Conservation (phyloP, 495 filamentous ascomycete species). For the Clohesyomyces aquaticus region DNA sequence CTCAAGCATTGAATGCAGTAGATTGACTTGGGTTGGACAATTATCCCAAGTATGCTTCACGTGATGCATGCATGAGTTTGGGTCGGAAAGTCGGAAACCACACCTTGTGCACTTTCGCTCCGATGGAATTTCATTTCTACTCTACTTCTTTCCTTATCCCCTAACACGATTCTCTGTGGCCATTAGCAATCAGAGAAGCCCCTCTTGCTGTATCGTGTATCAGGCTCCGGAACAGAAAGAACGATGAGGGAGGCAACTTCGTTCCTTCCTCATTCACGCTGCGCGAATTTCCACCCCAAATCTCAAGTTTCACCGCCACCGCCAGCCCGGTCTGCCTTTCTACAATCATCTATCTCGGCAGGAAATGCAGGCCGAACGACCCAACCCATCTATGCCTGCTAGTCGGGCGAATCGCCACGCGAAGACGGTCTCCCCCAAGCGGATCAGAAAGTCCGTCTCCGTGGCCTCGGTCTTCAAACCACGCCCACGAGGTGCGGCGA, state of each 20-base stretch:
- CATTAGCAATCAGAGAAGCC: no score
- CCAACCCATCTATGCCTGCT: not conserved
- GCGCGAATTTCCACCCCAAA: not conserved
- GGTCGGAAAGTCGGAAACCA: no score
- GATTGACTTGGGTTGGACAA: not conserved
- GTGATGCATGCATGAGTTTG: not conserved
- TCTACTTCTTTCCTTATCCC: not conserved
- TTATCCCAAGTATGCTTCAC: no score
- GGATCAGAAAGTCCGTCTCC: constrained; percentile 1
- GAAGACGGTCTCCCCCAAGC: not conserved
- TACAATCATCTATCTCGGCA: not conserved
- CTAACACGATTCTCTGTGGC: no score
- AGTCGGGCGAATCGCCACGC: not conserved
- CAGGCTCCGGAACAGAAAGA: no score
- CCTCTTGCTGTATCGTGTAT: no score
- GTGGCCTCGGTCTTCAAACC: constrained; percentile 14
- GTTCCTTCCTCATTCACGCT: constrained; percentile 13
- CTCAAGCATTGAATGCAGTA: not conserved
- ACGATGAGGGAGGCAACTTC: constrained; percentile 8
- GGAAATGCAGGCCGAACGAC: constrained; percentile 5
- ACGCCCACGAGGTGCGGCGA: not conserved
- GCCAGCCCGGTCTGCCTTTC: not conserved
- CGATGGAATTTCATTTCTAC: no score
- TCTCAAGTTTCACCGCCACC: not conserved
- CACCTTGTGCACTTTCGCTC: no score